Percentiles rank a stretch among this genome's conserved stretches.
phyloP scores from a whole-genome alignment of 2,329 filamentous ascomycete genomes.

The Penicillium corylophilum region DNA sequence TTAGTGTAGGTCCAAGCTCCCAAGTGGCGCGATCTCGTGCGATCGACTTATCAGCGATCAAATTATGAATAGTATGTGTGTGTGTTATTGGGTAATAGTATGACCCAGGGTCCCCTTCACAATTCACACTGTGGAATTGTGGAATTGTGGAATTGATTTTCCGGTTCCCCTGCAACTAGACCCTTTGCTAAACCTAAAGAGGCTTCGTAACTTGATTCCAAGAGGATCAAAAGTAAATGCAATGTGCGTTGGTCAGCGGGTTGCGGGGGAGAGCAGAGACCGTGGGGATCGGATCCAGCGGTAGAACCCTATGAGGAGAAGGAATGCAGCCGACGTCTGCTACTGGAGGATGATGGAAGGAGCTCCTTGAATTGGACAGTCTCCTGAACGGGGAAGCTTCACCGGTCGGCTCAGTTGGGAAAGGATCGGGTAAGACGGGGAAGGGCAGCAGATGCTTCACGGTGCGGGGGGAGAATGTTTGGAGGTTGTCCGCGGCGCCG shows the following conservation, averaged over 20 bases:
- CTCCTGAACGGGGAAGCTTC: slow-evolving; percentile 16
- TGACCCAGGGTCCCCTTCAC: not conserved
- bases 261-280: slow-evolving; percentile 1
- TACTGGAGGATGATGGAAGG: not conserved
- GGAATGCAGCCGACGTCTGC: not conserved
- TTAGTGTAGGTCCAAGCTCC: slow-evolving; percentile 26
- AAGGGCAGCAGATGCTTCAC: slow-evolving; percentile 2
- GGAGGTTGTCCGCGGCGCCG: slow-evolving; percentile 11
- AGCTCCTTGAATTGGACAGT: not conserved
- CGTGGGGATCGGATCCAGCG: slow-evolving; percentile 4
- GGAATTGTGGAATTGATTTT: not conserved
- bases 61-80: slow-evolving; percentile 14
- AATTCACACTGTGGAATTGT: too few species aligned
- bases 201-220: not conserved
- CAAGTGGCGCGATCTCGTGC: slow-evolving; percentile 10
- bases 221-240: not conserved
- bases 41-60: slow-evolving; percentile 4
- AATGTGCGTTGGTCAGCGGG: slow-evolving; percentile 4
- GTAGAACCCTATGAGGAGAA: slow-evolving; percentile 2
- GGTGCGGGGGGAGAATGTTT: slow-evolving; percentile 1
- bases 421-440: slow-evolving; percentile 22
- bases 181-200: not conserved
- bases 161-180: slow-evolving; percentile 2
- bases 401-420: slow-evolving; percentile 26
- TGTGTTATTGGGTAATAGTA: slow-evolving; percentile 13